Evolutionary conservation across 2,329 filamentous ascomycete species (phyloP).

Genomic region (Talaromyces pinophilus): DNA sequence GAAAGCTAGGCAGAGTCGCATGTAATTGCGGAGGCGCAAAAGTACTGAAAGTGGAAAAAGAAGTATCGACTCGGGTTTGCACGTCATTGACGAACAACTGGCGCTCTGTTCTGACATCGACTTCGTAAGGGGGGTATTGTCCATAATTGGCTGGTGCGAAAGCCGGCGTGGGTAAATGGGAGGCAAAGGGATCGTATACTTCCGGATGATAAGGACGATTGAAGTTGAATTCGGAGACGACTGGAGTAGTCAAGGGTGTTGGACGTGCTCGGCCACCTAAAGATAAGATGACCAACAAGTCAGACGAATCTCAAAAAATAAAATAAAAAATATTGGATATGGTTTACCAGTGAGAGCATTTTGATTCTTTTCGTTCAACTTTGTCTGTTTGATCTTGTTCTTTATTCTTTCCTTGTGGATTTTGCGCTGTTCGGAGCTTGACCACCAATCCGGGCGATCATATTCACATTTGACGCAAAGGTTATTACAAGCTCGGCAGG

Average conservation of each 20-base stretch:
- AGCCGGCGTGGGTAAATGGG: constrained; percentile 51
- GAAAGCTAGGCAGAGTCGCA: constrained; percentile 64
- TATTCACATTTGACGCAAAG: constrained; percentile 91
- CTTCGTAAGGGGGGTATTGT: constrained; percentile 75
- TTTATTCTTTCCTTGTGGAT: constrained; percentile 95
- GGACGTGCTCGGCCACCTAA: too few relatives aligned
- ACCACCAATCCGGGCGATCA: constrained; percentile 96
- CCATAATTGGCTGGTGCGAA: constrained; percentile 61
- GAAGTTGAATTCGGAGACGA: too few relatives aligned
- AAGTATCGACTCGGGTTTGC: constrained; percentile 80
- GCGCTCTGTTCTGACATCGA: constrained; percentile 93
- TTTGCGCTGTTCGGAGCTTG: constrained; percentile 81
- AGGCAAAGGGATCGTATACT: constrained; percentile 45
- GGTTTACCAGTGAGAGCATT: too few relatives aligned
- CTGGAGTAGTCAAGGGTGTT: too few relatives aligned
- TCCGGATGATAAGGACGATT: constrained; percentile 63
- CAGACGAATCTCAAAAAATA: too few relatives aligned
- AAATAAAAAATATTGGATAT: too few relatives aligned
- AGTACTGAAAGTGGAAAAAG: constrained; percentile 90
- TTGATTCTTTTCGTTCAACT: constrained; percentile 81
- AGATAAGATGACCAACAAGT: too few relatives aligned
- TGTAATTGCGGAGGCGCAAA: constrained; percentile 75
- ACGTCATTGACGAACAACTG: constrained; percentile 93
- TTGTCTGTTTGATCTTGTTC: constrained; percentile 95
- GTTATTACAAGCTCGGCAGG: constrained; percentile 65